Evolutionary conservation across 805 yeast genomes (phyloP).

Genomic region (Candida methanosorbosa): DNA sequence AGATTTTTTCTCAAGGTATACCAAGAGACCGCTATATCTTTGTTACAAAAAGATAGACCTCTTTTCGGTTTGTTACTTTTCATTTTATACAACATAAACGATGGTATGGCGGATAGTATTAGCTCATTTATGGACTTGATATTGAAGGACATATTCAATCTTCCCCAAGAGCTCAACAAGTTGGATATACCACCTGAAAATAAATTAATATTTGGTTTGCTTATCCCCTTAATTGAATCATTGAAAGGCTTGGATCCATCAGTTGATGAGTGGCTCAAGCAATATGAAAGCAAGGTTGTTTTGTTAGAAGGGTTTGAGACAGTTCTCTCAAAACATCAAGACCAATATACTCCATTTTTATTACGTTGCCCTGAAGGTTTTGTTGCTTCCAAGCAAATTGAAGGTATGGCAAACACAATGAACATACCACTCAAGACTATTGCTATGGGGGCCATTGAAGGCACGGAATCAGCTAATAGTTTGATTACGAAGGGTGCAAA

Average conservation of each 20-base stretch:
- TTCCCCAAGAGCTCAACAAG: background rate
- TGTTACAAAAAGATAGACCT: conserved; percentile 35
- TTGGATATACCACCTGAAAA: too few species aligned
- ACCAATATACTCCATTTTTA: conserved; percentile 22
- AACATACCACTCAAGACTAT: conserved; percentile 30
- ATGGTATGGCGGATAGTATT: background rate
- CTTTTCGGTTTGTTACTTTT: conserved; percentile 34
- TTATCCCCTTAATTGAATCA: too few species aligned
- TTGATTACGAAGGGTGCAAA: conserved; percentile 37
- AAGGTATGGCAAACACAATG: conserved; percentile 28
- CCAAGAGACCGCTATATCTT: conserved; percentile 35
- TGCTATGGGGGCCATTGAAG: conserved; percentile 73
- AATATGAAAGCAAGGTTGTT: background rate
- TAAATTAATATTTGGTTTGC: too few species aligned
- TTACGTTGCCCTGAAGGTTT: conserved; percentile 51
- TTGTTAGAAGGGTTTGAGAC: background rate
- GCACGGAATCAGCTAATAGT: conserved; percentile 44
- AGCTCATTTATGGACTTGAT: background rate
- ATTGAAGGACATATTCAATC: background rate
- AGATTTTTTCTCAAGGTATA: conserved; percentile 43
- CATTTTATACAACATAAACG: conserved; percentile 3
- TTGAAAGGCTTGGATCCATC: too few species aligned
- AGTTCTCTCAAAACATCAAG: background rate
- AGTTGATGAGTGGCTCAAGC: background rate
- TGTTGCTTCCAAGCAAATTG: conserved; percentile 57